Evolutionary conservation across 1,284 basidiomycete genomes (phyloP).

Genomic region (Phaffia rhodozyma): DNA sequence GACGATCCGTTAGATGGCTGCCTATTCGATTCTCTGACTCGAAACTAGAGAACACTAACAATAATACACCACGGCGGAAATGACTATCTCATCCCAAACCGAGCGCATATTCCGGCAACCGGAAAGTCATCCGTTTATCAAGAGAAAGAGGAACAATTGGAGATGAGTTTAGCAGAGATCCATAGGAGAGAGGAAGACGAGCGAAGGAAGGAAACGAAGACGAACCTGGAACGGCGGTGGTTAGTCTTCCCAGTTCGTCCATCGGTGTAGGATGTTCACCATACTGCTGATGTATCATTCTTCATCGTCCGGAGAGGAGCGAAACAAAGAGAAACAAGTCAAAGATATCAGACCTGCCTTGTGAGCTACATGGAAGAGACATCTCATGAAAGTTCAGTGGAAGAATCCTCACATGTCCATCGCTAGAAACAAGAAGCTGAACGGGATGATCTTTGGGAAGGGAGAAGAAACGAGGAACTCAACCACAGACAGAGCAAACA

Average conservation of each 20-base stretch:
- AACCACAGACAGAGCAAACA: background rate
- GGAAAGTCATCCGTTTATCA: background rate
- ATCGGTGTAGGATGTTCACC: constrained; percentile 6
- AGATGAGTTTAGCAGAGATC: background rate
- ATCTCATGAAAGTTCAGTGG: background rate
- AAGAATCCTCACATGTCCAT: constrained; percentile 17
- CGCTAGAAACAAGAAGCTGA: constrained; percentile 13
- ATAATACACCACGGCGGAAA: constrained; percentile 4
- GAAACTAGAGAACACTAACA: background rate
- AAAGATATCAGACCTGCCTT: background rate
- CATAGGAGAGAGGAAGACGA: too few species aligned
- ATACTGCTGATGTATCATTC: constrained; percentile 18
- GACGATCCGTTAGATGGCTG: background rate
- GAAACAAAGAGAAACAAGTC: background rate
- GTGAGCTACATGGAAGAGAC: background rate
- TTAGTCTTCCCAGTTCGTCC: constrained; percentile 12
- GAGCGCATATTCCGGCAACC: too few species aligned
- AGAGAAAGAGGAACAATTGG: background rate
- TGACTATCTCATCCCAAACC: background rate
- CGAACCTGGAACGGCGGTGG: constrained; percentile 14
- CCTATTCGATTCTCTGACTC: background rate
- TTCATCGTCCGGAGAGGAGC: background rate
- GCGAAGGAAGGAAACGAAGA: background rate
- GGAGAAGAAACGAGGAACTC: background rate
- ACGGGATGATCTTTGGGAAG: constrained; percentile 13